A percentile compares a stretch with the other conserved stretches of the same genome.
phyloP scores from a whole-genome alignment of 768 basidiomycete species.

The Lanmaoa rubissima region DNA sequence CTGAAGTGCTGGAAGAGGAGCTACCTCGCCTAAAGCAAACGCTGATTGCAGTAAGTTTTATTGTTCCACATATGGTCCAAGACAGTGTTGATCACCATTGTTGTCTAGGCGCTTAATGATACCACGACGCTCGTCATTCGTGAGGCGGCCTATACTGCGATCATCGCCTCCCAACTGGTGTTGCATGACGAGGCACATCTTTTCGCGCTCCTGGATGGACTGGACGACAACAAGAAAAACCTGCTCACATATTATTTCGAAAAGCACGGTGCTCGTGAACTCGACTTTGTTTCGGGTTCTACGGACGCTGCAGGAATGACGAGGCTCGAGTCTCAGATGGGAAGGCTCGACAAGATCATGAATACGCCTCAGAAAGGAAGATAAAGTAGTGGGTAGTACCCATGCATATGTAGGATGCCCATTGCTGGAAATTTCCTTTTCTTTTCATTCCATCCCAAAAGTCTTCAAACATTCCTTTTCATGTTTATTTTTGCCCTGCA shows the following conservation, averaged over 20 bases:
- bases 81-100: constrained; percentile 1
- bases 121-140: constrained; percentile 72
- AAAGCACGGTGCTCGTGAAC: constrained; percentile 74
- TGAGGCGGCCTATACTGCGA: constrained; percentile 77
- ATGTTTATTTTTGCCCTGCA: constrained; percentile 4
- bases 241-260: constrained; percentile 86
- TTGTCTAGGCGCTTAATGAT: constrained; percentile 66
- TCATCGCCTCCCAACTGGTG: constrained; percentile 82
- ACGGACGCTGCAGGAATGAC: constrained; percentile 50
- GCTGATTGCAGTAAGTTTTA: constrained; percentile 57
- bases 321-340: constrained; percentile 77
- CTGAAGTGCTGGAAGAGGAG: constrained; percentile 85
- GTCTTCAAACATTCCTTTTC: neutral
- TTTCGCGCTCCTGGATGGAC: constrained; percentile 74
- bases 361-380: constrained; percentile 59
- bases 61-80: neutral
- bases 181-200: constrained; percentile 81
- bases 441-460: neutral
- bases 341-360: constrained; percentile 73
- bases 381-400: constrained; percentile 9
- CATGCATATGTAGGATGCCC: neutral
- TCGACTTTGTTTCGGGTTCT: constrained; percentile 32
- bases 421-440: neutral
- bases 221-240: constrained; percentile 91
- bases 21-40: constrained; percentile 73